Evolutionary conservation across 192 early-diverging fungal species (phyloP).

Genomic region (Backusella luteola): DNA sequence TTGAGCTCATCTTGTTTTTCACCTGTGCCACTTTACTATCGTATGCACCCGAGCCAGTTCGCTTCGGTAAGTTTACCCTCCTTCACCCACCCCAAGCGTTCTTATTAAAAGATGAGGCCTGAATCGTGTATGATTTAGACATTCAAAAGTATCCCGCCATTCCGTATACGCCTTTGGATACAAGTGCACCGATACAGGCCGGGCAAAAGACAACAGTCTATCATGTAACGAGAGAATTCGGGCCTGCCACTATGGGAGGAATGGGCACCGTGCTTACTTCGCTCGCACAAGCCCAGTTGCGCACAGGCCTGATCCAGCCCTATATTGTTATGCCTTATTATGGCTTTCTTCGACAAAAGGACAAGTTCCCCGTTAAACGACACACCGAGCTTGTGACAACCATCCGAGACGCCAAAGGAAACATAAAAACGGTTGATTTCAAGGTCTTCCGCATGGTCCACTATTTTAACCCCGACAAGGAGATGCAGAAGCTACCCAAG

Average conservation of each 20-base stretch:
- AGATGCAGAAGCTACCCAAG: too few relatives aligned
- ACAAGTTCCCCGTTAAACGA: constrained; percentile 19
- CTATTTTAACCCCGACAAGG: constrained; percentile 14
- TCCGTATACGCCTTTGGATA: constrained; percentile 44
- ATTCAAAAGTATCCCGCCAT: constrained; percentile 20
- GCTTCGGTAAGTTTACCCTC: not conserved
- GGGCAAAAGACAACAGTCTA: constrained; percentile 43
- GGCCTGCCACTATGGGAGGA: constrained; percentile 52
- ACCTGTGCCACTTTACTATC: not conserved
- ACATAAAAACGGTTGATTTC: constrained; percentile 31
- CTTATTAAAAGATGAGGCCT: not conserved
- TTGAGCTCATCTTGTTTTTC: constrained; percentile 9
- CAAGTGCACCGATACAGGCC: constrained; percentile 8
- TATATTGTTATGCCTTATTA: constrained; percentile 53
- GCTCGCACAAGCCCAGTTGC: constrained; percentile 44
- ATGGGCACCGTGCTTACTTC: constrained; percentile 54
- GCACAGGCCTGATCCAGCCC: constrained; percentile 35
- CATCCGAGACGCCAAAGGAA: constrained; percentile 36
- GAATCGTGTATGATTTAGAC: not conserved
- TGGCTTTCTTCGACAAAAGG: constrained; percentile 37
- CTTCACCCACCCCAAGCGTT: not conserved
- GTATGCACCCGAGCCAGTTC: constrained; percentile 4
- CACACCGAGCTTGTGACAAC: constrained; percentile 31
- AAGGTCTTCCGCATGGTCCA: constrained; percentile 36
- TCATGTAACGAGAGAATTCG: constrained; percentile 60